phyloP scores from a whole-genome alignment of 2,329 filamentous ascomycete genomes.

The Xylariaceae sp. region DNA sequence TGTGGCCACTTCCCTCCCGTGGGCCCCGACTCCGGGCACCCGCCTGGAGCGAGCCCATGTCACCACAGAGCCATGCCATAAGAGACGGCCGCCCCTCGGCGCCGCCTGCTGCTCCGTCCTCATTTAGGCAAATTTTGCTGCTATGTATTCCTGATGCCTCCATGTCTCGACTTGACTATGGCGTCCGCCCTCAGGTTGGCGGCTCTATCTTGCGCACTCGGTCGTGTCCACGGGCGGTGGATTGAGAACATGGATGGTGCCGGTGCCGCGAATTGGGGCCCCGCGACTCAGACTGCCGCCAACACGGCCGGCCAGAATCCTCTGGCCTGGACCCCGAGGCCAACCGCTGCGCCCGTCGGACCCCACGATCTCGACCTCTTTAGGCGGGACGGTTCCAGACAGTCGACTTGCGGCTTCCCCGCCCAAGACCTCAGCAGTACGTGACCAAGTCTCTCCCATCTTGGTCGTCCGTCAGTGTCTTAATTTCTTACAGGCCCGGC shows the following conservation, averaged over 20 bases:
- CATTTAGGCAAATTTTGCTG: background rate
- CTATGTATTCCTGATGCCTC: constrained; percentile 11
- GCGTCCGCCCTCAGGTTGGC: constrained; percentile 22
- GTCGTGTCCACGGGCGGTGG: constrained; percentile 17
- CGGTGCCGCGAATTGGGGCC: constrained; percentile 19
- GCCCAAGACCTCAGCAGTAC: constrained; percentile 16
- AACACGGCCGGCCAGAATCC: constrained; percentile 11
- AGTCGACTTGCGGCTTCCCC: constrained; percentile 19
- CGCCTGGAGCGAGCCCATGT: too few species aligned
- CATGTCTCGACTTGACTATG: constrained; percentile 19
- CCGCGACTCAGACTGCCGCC: constrained; percentile 15
- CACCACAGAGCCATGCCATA: too few species aligned
- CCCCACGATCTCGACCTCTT: constrained; percentile 17
- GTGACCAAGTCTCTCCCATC: constrained; percentile 6
- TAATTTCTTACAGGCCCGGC: constrained; percentile 16
- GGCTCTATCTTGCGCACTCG: constrained; percentile 20
- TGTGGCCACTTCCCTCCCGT: constrained; percentile 11
- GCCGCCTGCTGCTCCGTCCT: background rate
- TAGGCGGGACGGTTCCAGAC: constrained; percentile 13
- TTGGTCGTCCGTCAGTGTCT: constrained; percentile 3
- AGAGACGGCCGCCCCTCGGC: background rate
- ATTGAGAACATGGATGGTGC: constrained; percentile 8
- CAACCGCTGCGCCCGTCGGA: constrained; percentile 19
- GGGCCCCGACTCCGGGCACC: constrained; percentile 12
- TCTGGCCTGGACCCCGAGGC: constrained; percentile 20